Base-by-base conservation (phyloP, 83 land plant species). In the Picea engelmannii region DNA sequence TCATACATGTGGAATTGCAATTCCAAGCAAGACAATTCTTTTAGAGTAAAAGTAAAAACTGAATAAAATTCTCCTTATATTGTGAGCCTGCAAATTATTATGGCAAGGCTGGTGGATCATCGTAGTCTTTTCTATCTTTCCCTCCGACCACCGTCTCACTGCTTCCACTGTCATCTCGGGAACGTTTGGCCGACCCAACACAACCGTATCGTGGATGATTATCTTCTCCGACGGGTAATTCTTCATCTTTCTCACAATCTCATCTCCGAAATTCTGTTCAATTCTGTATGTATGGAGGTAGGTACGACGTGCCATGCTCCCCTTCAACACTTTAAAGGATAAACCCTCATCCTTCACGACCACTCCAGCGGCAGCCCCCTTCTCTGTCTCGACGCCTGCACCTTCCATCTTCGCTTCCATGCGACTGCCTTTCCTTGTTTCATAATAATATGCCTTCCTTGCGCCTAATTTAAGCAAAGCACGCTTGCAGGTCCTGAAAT, bases 181-280 rank as follows among this genome's bases (percentile, higher is more conserved):
- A 25, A 89, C 90, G 27, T 89, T 87, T 38, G 40, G 40, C 4
- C 93, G 95, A 63, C 95, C 40, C 4, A 5, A 82, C 0, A 93
- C 89, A 63, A 90, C 89, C 0, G 95, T 93, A 82, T 93, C 93
- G 55, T 89, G 89, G 1, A 93, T 67, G 4, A 38, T 38, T 5
- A 38, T 38, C 40, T 38, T 38, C 40, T 38, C 40, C 5, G 40
- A 38, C 3, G 0, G 84, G 77, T 79, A 78, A 25, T 85, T 81
- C 44, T 76, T 83, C 71, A 93, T 31, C 88, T 78, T 83, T 23
- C 66, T 84, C 64, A 80, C 71, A 24, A 93, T 87, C 67, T 89
- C 91, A 49, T 75, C 83, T 35, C 93, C 95, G 25, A 86, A 93
- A 40, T 88, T 91, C 66, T 91, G 62, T 66, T 91, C 86, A 5